phyloP scores from a whole-genome alignment of 257 asterid species.

The Sherardia arvensis region DNA sequence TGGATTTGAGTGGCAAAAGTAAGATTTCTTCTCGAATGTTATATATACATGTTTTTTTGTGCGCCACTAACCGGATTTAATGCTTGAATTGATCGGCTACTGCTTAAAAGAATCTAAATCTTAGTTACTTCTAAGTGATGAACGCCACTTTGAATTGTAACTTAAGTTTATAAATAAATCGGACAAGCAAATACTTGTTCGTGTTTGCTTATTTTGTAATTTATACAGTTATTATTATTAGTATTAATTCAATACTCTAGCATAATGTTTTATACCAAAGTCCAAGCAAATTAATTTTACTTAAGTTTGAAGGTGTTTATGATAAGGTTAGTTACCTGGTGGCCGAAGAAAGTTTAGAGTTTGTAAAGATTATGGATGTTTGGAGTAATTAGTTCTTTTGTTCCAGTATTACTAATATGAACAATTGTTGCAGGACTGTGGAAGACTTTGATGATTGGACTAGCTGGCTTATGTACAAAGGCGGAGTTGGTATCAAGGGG shows the following conservation, averaged over 20 bases:
- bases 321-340: no score
- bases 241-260: background rate
- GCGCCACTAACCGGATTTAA: background rate
- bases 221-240: background rate
- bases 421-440: conserved; percentile 55
- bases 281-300: background rate
- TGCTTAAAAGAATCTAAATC: background rate
- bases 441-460: conserved; percentile 99
- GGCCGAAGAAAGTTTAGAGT: background rate
- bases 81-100: background rate
- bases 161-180: background rate
- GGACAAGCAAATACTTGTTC: background rate
- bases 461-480: conserved; percentile 93
- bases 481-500: conserved; percentile 95
- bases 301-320: no score
- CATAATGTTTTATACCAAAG: background rate
- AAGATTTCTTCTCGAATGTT: conserved; percentile 24
- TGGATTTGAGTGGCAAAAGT: conserved; percentile 99
- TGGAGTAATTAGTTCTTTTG: no score
- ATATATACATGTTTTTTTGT: conserved; percentile 13
- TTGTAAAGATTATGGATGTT: background rate
- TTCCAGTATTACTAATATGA: conserved; percentile 4
- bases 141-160: background rate
- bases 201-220: background rate
- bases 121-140: background rate